phyloP scores from a whole-genome alignment of 148 eudicot genomes.

The Arctostaphylos glauca region DNA sequence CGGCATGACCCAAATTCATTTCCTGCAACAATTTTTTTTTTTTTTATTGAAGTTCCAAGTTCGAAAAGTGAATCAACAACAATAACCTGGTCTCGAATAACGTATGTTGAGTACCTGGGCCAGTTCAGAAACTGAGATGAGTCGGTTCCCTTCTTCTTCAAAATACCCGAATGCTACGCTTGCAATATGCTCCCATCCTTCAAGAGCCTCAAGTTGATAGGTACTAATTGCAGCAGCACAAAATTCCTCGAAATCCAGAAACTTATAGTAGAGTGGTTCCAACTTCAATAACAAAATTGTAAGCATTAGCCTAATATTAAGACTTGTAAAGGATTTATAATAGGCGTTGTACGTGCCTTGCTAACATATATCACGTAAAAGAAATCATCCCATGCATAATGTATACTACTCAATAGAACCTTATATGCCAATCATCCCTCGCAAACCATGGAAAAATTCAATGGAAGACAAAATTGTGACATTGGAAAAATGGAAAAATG shows the following conservation, averaged over 20 bases:
- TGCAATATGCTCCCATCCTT: constrained; percentile 81
- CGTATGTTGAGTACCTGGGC: constrained; percentile 52
- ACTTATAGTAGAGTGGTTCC: constrained; percentile 65
- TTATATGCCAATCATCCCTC: too few species aligned
- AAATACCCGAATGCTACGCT: constrained; percentile 57
- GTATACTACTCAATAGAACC: too few species aligned
- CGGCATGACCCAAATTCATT: constrained; percentile 59
- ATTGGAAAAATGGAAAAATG: not conserved
- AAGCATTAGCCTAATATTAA: not conserved
- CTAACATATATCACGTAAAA: too few species aligned
- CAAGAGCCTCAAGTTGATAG: constrained; percentile 93
- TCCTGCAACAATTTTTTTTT: constrained; percentile 43
- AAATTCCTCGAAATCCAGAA: constrained; percentile 78
- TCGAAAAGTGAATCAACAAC: not conserved
- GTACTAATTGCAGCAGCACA: constrained; percentile 81
- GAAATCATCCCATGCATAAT: too few species aligned
- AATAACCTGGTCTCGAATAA: not conserved
- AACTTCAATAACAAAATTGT: constrained; percentile 39
- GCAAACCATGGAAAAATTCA: not conserved
- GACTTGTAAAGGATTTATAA: not conserved
- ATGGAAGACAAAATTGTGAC: not conserved
- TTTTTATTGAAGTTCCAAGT: not conserved
- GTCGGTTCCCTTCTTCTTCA: constrained; percentile 76
- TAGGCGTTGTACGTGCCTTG: too few species aligned
- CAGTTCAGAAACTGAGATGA: constrained; percentile 65